These are phyloP conservation scores for Pichia paraexigua DNA, from an alignment of 805 yeast species.

Conservation along the genomic window DNA sequence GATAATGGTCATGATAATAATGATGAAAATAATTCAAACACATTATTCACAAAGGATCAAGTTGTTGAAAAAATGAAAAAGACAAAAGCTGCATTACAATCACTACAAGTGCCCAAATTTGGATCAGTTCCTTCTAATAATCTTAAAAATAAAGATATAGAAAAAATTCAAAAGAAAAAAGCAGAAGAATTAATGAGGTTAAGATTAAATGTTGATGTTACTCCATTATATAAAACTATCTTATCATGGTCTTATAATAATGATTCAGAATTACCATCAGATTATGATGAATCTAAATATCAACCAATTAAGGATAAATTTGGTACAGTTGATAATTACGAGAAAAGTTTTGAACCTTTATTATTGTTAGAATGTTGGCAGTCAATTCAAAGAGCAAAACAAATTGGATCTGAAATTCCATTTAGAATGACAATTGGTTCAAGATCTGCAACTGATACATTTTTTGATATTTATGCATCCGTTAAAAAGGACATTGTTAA, in stretches of 20 bases:
- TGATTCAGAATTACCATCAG: conserved; percentile 51
- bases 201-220: conserved; percentile 69
- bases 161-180: conserved; percentile 33
- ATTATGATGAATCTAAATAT: conserved; percentile 31
- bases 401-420: conserved; percentile 49
- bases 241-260: conserved; percentile 71
- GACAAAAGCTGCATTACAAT: conserved; percentile 21
- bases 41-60: conserved; percentile 35
- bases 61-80: conserved; percentile 23
- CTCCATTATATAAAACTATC: conserved; percentile 62
- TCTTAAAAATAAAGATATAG: conserved; percentile 8
- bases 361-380: conserved; percentile 92
- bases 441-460: conserved; percentile 74
- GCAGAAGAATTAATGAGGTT: conserved; percentile 74
- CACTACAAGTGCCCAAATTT: conserved; percentile 21
- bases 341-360: conserved; percentile 65
- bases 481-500: conserved; percentile 43
- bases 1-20: conserved; percentile 30
- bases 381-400: conserved; percentile 65
- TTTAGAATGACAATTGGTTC: conserved; percentile 68
- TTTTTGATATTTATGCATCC: conserved; percentile 79
- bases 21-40: conserved; percentile 33
- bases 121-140: conserved; percentile 14
- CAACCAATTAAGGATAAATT: conserved; percentile 49
- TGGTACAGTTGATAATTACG: conserved; percentile 54